Percentiles rank a stretch among this genome's conserved stretches.
Evolutionary conservation across 441 rosid genomes (phyloP).

Genomic region (Jatropha podagrica): DNA sequence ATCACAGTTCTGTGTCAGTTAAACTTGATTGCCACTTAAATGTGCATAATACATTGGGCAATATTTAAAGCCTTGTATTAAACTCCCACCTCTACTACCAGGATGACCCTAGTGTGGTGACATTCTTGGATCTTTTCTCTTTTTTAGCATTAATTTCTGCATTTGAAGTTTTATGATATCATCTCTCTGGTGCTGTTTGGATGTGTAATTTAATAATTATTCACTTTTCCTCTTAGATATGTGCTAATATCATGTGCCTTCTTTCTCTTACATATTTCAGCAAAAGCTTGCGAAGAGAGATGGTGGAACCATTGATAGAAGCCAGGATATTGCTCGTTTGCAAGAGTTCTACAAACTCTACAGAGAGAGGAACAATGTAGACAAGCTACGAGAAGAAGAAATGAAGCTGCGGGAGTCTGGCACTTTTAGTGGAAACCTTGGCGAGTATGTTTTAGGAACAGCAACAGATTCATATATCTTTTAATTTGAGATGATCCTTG

Average conservation of each 20-base stretch:
- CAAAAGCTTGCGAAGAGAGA: conserved; percentile 97
- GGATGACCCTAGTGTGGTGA: background rate
- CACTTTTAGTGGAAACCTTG: conserved; percentile 56
- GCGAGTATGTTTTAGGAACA: conserved; percentile 64
- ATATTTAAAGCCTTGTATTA: no score
- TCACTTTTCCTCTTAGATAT: background rate
- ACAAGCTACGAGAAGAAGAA: conserved; percentile 77
- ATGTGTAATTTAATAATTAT: background rate
- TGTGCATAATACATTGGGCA: background rate
- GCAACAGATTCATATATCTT: background rate
- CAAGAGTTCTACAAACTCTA: conserved; percentile 81
- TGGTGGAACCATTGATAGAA: conserved; percentile 81
- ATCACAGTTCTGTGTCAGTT: background rate
- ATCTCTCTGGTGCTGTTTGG: background rate
- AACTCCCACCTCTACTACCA: no score
- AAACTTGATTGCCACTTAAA: background rate
- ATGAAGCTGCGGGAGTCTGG: conserved; percentile 78
- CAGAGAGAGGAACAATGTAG: conserved; percentile 80
- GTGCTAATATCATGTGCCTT: background rate
- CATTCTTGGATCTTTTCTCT: background rate
- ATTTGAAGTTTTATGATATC: background rate
- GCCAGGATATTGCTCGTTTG: conserved; percentile 75
- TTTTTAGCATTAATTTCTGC: background rate
- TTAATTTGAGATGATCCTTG: background rate
- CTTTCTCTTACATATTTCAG: conserved; percentile 42